These are phyloP conservation scores for Actinidia arguta DNA, from an alignment of 179 eudicot species.

Conservation along the genomic window DNA sequence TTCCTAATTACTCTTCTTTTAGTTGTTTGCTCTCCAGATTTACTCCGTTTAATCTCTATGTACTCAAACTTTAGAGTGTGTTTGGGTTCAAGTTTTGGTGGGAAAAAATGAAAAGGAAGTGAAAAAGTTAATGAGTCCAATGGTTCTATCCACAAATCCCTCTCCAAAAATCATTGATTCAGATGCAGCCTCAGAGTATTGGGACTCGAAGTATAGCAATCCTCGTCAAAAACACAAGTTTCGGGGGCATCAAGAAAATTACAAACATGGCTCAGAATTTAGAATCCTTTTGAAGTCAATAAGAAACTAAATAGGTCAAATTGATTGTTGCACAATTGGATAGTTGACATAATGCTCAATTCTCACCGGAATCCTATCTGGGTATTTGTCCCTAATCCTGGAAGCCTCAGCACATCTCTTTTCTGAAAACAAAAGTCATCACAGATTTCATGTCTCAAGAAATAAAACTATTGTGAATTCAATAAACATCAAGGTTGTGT, in stretches of 20 bases:
- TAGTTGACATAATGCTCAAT: neutral
- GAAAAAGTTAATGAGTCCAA: too few relatives aligned
- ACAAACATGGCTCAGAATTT: neutral
- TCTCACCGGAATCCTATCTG: conserved; percentile 83
- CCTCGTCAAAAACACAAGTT: neutral
- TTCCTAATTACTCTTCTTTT: neutral
- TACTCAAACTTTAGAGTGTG: neutral
- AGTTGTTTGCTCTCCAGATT: neutral
- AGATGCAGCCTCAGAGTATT: neutral
- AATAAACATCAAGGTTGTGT: neutral
- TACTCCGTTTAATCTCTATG: neutral
- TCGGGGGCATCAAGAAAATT: neutral
- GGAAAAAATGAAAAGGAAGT: too few relatives aligned
- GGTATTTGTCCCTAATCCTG: conserved; percentile 81
- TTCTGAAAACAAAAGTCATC: conserved; percentile 40
- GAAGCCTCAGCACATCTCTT: conserved; percentile 86
- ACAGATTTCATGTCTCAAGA: neutral
- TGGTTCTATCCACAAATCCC: too few relatives aligned
- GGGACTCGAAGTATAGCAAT: neutral
- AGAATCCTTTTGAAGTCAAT: neutral
- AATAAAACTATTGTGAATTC: neutral
- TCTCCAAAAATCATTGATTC: too few relatives aligned
- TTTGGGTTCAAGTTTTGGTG: too few relatives aligned
- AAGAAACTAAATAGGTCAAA: conserved; percentile 6
- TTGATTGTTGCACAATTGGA: neutral